Evolutionary conservation across 257 asterid species (phyloP).

Genomic region (Ophiorrhiza pumila): DNA sequence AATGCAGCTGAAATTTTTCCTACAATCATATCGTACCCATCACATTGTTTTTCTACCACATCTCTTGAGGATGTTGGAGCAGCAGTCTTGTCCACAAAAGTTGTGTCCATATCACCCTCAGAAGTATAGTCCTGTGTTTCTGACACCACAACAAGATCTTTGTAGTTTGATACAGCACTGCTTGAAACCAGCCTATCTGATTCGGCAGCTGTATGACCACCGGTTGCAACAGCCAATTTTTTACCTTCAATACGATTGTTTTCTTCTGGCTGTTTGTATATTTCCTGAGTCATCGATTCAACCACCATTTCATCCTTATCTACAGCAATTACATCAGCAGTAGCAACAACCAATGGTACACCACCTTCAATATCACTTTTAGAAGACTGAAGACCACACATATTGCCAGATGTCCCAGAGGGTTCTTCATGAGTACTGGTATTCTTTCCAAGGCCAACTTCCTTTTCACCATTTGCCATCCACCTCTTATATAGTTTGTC

Average conservation of each 20-base stretch:
- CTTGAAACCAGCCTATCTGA: constrained; percentile 12
- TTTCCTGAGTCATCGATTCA: constrained; percentile 29
- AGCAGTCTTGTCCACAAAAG: constrained; percentile 10
- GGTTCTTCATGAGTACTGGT: constrained; percentile 17
- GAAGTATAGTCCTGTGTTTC: constrained; percentile 14
- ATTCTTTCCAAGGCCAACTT: constrained; percentile 26
- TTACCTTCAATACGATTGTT: constrained; percentile 5
- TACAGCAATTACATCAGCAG: constrained; percentile 17
- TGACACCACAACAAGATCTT: constrained; percentile 15
- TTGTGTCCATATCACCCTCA: constrained; percentile 15
- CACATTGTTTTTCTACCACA: constrained; percentile 14
- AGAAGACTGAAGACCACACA: constrained; percentile 13
- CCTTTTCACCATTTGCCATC: constrained; percentile 39
- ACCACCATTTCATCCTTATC: constrained; percentile 34
- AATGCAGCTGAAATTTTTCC: constrained; percentile 31
- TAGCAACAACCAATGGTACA: constrained; percentile 19
- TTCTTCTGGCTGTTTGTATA: constrained; percentile 14
- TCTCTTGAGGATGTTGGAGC: constrained; percentile 27
- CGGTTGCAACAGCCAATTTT: constrained; percentile 6
- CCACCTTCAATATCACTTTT: constrained; percentile 8
- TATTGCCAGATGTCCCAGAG: constrained; percentile 13
- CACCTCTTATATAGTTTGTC: constrained; percentile 61
- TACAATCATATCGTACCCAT: constrained; percentile 14
- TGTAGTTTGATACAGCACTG: constrained; percentile 18
- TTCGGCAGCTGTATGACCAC: neutral